phyloP scores from a whole-genome alignment of 1,139 yeast genomes.

The Suhomyces yuchorum region DNA sequence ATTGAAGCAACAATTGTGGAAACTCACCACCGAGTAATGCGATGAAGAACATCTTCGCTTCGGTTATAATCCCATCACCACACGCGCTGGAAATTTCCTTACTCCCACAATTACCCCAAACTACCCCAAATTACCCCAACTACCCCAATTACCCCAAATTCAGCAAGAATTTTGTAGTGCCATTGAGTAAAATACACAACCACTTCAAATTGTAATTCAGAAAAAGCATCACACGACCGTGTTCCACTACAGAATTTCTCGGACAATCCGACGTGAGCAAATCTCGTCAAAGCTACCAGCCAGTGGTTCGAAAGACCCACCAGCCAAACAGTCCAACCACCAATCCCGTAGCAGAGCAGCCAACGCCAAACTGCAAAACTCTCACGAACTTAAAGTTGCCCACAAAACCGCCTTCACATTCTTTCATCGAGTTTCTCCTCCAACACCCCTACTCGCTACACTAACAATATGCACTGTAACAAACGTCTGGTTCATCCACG shows the following conservation, averaged over 20 bases:
- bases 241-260: not conserved
- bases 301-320: too few relatives aligned
- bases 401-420: not conserved
- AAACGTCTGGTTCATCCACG: not conserved
- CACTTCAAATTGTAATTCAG: not conserved
- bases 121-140: too few relatives aligned
- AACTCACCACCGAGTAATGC: slow-evolving; percentile 3
- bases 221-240: slow-evolving; percentile 2
- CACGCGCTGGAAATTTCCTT: too few relatives aligned
- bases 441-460: not conserved
- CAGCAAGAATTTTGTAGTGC: too few relatives aligned
- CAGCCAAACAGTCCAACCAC: too few relatives aligned
- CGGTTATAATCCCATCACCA: too few relatives aligned
- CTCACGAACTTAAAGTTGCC: too few relatives aligned
- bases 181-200: not conserved
- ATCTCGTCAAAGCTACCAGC: not conserved
- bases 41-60: too few relatives aligned
- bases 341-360: too few relatives aligned
- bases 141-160: too few relatives aligned
- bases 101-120: too few relatives aligned
- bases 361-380: too few relatives aligned
- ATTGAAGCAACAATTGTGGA: slow-evolving; percentile 50
- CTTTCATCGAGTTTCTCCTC: not conserved
- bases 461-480: not conserved
- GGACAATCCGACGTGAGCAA: not conserved